Conservation (phyloP, 495 filamentous ascomycete genomes). For the Penicillium manginii region DNA sequence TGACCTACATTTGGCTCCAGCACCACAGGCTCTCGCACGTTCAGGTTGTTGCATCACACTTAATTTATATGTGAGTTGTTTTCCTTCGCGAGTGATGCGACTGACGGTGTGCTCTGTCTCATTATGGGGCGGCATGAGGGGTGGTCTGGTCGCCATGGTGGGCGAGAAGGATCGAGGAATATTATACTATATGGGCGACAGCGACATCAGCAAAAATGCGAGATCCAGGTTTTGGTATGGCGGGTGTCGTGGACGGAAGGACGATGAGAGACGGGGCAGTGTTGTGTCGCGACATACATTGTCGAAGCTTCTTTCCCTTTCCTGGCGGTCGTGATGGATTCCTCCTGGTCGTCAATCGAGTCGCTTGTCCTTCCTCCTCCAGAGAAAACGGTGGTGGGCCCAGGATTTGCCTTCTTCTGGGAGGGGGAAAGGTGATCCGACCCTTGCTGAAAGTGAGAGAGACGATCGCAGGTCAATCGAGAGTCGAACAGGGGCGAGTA, state of each 20-base stretch:
- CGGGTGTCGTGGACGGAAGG: neutral
- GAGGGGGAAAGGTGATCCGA: slow-evolving; percentile 1
- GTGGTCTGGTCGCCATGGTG: slow-evolving; percentile 41
- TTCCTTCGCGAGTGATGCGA: slow-evolving; percentile 77
- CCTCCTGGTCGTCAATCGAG: neutral
- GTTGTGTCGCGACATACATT: slow-evolving; percentile 21
- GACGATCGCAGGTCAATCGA: slow-evolving; percentile 22
- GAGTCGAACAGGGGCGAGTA: slow-evolving; percentile 6
- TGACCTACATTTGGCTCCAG: slow-evolving; percentile 87
- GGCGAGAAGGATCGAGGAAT: neutral
- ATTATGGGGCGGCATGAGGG: slow-evolving; percentile 47
- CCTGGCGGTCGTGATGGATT: neutral
- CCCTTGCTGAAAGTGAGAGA: slow-evolving; percentile 12
- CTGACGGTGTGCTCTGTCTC: slow-evolving; percentile 62
- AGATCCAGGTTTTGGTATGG: neutral
- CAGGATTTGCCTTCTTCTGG: neutral
- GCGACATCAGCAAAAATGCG: slow-evolving; percentile 16
- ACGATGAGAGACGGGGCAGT: slow-evolving; percentile 1
- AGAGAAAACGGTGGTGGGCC: neutral
- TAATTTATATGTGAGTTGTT: slow-evolving; percentile 78
- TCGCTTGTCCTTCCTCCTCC: slow-evolving; percentile 2
- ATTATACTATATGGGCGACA: slow-evolving; percentile 16
- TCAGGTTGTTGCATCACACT: slow-evolving; percentile 93
- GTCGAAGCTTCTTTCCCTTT: neutral
- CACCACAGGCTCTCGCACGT: slow-evolving; percentile 93